These are phyloP conservation scores for Eucalyptus globulus DNA, from an alignment of 345 rosid species.

Conservation along the genomic window DNA sequence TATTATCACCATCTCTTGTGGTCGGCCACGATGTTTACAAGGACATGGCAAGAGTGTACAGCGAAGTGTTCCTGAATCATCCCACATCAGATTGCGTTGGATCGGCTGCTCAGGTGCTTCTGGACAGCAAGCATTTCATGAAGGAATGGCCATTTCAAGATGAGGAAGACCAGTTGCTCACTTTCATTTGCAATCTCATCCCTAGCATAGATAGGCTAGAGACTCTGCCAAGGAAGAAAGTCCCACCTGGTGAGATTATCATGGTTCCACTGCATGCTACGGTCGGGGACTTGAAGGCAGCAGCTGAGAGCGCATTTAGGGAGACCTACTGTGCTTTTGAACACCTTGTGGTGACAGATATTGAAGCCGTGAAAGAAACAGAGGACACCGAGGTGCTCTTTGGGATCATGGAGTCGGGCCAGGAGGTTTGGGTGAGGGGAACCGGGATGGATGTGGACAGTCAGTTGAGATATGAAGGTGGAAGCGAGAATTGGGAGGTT, in stretches of 20 bases:
- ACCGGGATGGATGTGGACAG: constrained; percentile 25
- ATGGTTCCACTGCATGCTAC: constrained; percentile 54
- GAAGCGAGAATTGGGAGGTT: constrained; percentile 69
- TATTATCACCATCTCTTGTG: constrained; percentile 1
- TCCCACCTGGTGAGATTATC: constrained; percentile 48
- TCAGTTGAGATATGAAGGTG: constrained; percentile 46
- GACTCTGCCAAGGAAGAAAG: constrained; percentile 1
- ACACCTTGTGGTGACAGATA: constrained; percentile 35
- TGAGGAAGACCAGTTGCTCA: constrained; percentile 28
- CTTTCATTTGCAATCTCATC: constrained; percentile 41
- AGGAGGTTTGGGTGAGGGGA: constrained; percentile 39
- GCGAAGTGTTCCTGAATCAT: constrained; percentile 37
- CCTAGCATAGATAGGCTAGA: constrained; percentile 18
- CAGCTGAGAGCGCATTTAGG: constrained; percentile 37
- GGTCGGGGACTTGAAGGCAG: constrained; percentile 50
- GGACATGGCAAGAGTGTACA: constrained; percentile 44
- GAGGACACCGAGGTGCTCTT: constrained; percentile 33
- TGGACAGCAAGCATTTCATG: constrained; percentile 67
- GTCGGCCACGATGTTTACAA: constrained; percentile 39
- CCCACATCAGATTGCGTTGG: constrained; percentile 36
- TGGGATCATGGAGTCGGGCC: constrained; percentile 40
- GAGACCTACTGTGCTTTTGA: constrained; percentile 65
- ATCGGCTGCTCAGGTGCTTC: constrained; percentile 36
- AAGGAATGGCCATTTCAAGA: constrained; percentile 64
- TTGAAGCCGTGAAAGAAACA: constrained; percentile 28